Conservation (phyloP, 2,329 filamentous ascomycete genomes). For the Fusarium chuoi region DNA sequence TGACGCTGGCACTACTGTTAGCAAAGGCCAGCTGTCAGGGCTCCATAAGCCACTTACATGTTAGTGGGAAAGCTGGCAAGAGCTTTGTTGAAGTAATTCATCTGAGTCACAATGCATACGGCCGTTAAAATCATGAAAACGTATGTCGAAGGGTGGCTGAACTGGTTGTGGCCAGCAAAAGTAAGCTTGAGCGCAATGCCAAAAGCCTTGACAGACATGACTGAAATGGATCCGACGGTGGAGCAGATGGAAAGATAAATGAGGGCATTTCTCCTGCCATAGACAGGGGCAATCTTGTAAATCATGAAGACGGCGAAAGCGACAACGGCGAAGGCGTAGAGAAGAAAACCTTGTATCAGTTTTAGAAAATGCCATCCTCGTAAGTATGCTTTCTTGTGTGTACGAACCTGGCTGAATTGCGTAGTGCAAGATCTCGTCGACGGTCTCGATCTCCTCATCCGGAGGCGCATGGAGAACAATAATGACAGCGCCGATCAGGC, state of each 20-base stretch:
- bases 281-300: constrained; percentile 87
- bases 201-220: constrained; percentile 99
- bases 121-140: constrained; percentile 94
- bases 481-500: constrained; percentile 93
- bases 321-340: constrained; percentile 84
- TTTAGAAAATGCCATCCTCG: constrained; percentile 13
- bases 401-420: constrained; percentile 86
- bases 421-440: constrained; percentile 91
- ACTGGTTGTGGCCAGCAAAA: constrained; percentile 92
- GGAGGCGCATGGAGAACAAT: constrained; percentile 97
- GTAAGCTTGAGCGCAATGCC: constrained; percentile 97
- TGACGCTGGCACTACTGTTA: constrained; percentile 71
- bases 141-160: constrained; percentile 93
- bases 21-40: background rate
- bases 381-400: background rate
- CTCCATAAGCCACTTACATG: constrained; percentile 71
- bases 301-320: constrained; percentile 94
- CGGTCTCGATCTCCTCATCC: constrained; percentile 88
- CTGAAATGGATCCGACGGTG: constrained; percentile 93
- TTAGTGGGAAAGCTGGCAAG: constrained; percentile 96
- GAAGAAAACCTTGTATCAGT: constrained; percentile 77
- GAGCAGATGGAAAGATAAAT: constrained; percentile 98
- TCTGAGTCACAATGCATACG: constrained; percentile 96
- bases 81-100: constrained; percentile 99
- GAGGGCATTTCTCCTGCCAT: constrained; percentile 95